phyloP scores from a whole-genome alignment of 2,329 filamentous ascomycete species.

The Diaporthe humulicola region DNA sequence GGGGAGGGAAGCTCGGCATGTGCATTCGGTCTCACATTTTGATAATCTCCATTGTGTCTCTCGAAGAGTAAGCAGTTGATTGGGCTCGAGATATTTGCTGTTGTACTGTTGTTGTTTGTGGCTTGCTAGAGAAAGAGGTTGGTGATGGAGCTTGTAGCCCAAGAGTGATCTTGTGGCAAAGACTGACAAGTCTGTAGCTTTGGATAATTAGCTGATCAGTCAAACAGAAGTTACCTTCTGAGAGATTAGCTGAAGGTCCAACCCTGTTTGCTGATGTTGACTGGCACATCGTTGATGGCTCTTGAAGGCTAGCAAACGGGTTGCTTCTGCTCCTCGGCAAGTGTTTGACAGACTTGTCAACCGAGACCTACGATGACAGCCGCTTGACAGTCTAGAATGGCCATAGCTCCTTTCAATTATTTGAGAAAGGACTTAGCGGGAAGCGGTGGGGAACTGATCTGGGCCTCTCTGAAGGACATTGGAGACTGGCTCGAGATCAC shows the following conservation, averaged over 20 bases:
- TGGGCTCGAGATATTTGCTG: background rate
- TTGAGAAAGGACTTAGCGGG: background rate
- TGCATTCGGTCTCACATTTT: constrained; percentile 14
- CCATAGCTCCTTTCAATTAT: background rate
- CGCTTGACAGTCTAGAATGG: background rate
- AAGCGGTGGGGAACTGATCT: background rate
- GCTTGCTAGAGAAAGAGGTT: background rate
- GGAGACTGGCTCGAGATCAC: background rate
- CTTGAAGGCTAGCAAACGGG: background rate
- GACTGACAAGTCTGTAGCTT: background rate
- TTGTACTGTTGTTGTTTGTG: background rate
- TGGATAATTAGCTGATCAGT: background rate
- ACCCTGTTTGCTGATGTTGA: background rate
- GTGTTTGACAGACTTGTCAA: background rate
- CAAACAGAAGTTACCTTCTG: background rate
- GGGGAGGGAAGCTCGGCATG: background rate
- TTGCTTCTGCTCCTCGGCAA: background rate
- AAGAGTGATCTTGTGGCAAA: background rate
- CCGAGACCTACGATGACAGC: background rate
- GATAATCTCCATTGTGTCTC: background rate
- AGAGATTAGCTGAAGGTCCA: background rate
- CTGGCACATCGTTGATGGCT: background rate
- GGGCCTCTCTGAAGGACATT: background rate
- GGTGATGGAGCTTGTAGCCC: background rate
- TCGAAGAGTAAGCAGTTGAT: too few species aligned